These are phyloP conservation scores for Beauveria brongniartii DNA, from an alignment of 2,329 filamentous ascomycete genomes.

Conservation along the genomic window DNA sequence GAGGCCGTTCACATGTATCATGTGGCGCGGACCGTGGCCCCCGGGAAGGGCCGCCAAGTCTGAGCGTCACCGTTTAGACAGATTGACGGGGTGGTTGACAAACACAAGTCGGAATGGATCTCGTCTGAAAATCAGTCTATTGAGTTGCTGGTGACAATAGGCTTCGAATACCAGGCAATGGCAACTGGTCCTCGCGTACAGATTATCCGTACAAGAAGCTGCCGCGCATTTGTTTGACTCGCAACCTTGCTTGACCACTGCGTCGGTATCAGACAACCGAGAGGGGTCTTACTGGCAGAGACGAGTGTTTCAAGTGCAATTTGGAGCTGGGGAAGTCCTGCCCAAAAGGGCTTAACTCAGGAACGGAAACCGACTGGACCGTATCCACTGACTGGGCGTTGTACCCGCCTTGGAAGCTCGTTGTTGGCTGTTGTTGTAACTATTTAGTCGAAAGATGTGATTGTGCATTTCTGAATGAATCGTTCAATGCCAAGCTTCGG, in stretches of 20 bases:
- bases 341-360: slow-evolving; percentile 10
- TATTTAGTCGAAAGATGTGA: neutral
- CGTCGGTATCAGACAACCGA: slow-evolving; percentile 10
- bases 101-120: too few relatives aligned
- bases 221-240: slow-evolving; percentile 2
- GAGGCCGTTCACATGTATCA: slow-evolving; percentile 5
- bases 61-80: neutral
- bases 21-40: slow-evolving; percentile 5
- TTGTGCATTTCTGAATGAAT: too few relatives aligned
- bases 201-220: too few relatives aligned
- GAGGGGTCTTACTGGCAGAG: neutral
- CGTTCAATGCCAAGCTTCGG: too few relatives aligned
- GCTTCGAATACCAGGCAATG: neutral
- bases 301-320: slow-evolving; percentile 12
- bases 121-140: neutral
- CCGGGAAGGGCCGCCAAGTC: slow-evolving; percentile 10
- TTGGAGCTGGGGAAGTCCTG: slow-evolving; percentile 11
- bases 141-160: neutral
- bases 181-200: neutral
- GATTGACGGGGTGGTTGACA: too few relatives aligned
- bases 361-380: neutral
- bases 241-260: slow-evolving; percentile 2
- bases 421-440: neutral
- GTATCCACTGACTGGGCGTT: neutral
- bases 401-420: neutral